Evolutionary conservation across 23 red algal species (phyloP), one percentile per base, ranked within the genome.

Genomic region (Chondrus crispus): DNA sequence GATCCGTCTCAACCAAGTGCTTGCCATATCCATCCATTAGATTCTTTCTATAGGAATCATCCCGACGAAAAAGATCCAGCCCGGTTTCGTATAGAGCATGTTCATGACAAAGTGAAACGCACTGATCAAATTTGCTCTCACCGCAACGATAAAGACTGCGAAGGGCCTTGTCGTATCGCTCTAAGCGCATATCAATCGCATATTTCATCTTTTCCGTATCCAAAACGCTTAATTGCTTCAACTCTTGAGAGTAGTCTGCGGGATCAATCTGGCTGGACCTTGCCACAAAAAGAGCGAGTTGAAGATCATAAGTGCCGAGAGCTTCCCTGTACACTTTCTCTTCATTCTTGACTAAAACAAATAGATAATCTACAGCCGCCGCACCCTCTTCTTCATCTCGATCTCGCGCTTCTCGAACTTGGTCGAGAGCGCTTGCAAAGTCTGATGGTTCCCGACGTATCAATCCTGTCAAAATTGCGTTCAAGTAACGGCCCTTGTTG

Each of bases 291-390:
- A 43, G 46, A 20, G 95, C 95, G 26, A 93, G 39, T 46, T 88
- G 52, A 38, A 97, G 41, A 38, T 97, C 95, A 52, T 97, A 94
- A 42, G 46, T 66, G 39, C 91, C 95, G 46, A 97, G 87, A 38
- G 95, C 95, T 45, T 88, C 79, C 20, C 11, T 46, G 70, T 93
- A 97, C 4, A 97, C 70, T 58, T 5, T 75, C 49, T 93, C 74
- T 53, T 84, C 80, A 29, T 82, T 22, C 37, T 86, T 90, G 19
- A 91, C 20, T 16, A 97, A 49, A 10, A 93, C 74, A 22, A 88
- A 62, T 24, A 97, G 45, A 35, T 90, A 93, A 48, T 88, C 70
- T 47, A 97, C 50, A 18, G 91, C 85, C 8, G 82, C 35, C 2
- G 26, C 2, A 13, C 89, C 95, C 66, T 85, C 95, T 33, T 77